A percentile compares a stretch with the other conserved stretches of the same genome.
Conservation (phyloP, 2,329 filamentous ascomycete species). For the Exserohilum turcica region DNA sequence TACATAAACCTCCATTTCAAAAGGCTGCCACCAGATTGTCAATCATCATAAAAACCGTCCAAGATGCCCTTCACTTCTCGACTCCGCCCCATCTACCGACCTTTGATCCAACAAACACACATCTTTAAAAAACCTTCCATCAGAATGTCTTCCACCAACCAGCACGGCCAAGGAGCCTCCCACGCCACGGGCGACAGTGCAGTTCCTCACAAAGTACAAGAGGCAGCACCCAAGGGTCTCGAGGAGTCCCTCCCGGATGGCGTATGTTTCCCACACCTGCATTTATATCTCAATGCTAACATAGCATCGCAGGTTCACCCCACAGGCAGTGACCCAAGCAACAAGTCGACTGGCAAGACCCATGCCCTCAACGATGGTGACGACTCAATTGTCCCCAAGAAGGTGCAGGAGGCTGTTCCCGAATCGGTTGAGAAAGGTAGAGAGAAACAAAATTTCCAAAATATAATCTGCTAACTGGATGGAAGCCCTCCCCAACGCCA, state of each 20-base stretch:
- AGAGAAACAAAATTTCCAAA: neutral
- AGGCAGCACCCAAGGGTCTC: slow-evolving; percentile 47
- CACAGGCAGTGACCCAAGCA: slow-evolving; percentile 44
- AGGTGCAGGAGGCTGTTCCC: slow-evolving; percentile 52
- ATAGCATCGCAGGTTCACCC: slow-evolving; percentile 42
- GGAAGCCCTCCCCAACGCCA: slow-evolving; percentile 46
- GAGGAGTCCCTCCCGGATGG: slow-evolving; percentile 50
- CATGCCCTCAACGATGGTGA: slow-evolving; percentile 48
- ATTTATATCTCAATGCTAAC: slow-evolving; percentile 1
- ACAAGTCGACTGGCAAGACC: slow-evolving; percentile 41
- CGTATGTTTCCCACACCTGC: slow-evolving; percentile 26
- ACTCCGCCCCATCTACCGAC: slow-evolving; percentile 25
- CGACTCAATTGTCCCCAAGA: slow-evolving; percentile 50
- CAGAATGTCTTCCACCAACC: slow-evolving; percentile 40
- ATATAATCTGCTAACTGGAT: neutral
- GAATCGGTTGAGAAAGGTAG: slow-evolving; percentile 50
- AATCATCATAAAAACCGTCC: slow-evolving; percentile 4
- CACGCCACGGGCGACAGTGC: slow-evolving; percentile 50
- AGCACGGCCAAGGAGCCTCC: slow-evolving; percentile 49
- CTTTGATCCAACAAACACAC: slow-evolving; percentile 19
- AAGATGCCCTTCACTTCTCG: slow-evolving; percentile 28
- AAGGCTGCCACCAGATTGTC: neutral
- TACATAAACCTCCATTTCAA: slow-evolving; percentile 10
- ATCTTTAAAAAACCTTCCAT: slow-evolving; percentile 21
- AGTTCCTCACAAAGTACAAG: slow-evolving; percentile 48